Base-by-base conservation (phyloP, 176 grass and related monocot genomes). In the Oryza nivara region DNA sequence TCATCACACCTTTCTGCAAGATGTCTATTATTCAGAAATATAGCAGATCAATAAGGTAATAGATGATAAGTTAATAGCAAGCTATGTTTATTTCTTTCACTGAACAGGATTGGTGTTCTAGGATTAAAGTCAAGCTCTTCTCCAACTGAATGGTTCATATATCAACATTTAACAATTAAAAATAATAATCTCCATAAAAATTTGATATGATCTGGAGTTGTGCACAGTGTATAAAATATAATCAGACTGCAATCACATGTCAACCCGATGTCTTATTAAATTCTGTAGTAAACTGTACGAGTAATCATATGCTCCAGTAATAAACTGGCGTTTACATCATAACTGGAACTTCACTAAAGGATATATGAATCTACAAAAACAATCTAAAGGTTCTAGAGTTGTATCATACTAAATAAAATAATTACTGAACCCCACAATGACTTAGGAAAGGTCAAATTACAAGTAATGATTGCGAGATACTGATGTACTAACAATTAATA, bases 101-200 rank as follows among this genome's bases (percentile, higher is more conserved):
- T 68, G 69, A 68, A 22, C 63, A 75, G 76, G 51, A 70, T 85
- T 82, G 78, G 30, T 54, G 17, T 65, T 76, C 17, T 17, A 71
- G 67, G 45, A 77, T 72, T n/a, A 41, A 68, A 61, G n/a, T 70
- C 32, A 82, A 88, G 41, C 56, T 66, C 72, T 85, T 58, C 38
- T 77, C 78, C 68, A 73, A 82, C 67, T 73, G 66, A 51, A 65
- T 80, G 72, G n/a, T 66, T 88, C 71, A 12, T 12, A 81, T 54
- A 75, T 70, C 9, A 48, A 61, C 54, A 84, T 69, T 52, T 52
- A 63, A 63, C 58, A 63, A 63, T 23, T 63, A 23, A 63, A 19
- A 61, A 76, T 9, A 43, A 70, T 19, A 43, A 17, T 75, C 58
- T 68, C 73, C 83, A 77, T 45, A 12, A 74, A 12, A 80, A 68